A percentile compares a stretch with the other conserved stretches of the same genome.
phyloP scores from a whole-genome alignment of 179 eudicot genomes.

The Camellia oleifera region DNA sequence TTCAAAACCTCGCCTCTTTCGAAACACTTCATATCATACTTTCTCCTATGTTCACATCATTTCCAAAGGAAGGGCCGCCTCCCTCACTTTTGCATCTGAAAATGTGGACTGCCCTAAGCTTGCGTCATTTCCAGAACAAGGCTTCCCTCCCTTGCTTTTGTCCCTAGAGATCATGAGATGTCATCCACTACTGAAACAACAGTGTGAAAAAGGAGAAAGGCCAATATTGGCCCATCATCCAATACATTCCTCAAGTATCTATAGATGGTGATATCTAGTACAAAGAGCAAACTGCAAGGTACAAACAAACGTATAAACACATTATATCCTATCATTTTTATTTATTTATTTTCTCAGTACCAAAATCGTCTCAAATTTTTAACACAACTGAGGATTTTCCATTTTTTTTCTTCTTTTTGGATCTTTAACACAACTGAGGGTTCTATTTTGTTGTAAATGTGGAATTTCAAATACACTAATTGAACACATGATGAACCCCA shows the following conservation, averaged over 20 bases:
- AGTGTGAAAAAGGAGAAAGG: neutral
- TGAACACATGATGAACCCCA: too few species aligned
- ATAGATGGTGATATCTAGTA: neutral
- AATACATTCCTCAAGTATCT: neutral
- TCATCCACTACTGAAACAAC: neutral
- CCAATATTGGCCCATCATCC: neutral
- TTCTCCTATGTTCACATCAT: neutral
- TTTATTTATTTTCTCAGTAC: too few species aligned
- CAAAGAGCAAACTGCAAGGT: too few species aligned
- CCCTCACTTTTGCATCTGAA: neutral
- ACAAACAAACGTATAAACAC: too few species aligned
- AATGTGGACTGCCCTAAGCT: neutral
- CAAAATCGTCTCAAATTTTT: too few species aligned
- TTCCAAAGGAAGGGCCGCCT: neutral
- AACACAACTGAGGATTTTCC: too few species aligned
- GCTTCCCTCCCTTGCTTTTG: slow-evolving; percentile 3
- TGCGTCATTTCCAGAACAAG: neutral
- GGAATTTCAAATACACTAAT: too few species aligned
- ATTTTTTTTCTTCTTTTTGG: too few species aligned
- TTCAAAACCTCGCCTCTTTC: neutral
- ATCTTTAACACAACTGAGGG: too few species aligned
- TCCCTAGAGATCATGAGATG: neutral
- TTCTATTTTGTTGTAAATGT: too few species aligned
- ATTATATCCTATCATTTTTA: too few species aligned
- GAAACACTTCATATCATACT: neutral